phyloP scores from a whole-genome alignment of 1,284 basidiomycete species.

The Ganoderma boninense region DNA sequence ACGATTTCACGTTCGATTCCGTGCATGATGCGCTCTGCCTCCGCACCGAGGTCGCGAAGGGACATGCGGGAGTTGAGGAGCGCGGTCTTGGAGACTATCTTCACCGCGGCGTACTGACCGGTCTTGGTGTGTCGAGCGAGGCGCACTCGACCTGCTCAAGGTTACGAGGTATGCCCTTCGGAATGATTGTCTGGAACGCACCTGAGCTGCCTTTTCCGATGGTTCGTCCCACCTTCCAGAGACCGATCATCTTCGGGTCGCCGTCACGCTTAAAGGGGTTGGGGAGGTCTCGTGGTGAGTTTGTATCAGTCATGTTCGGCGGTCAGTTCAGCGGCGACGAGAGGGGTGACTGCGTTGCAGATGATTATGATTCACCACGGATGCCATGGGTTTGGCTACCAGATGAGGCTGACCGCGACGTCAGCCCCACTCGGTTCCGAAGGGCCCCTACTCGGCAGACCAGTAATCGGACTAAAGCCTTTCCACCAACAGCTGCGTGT shows the following conservation, averaged over 20 bases:
- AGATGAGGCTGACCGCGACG: constrained; percentile 1
- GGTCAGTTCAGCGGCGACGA: constrained; percentile 4
- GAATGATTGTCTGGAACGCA: constrained; percentile 45
- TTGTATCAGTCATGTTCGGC: constrained; percentile 18
- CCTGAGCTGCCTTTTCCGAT: constrained; percentile 94
- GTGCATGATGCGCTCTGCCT: constrained; percentile 73
- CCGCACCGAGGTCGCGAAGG: constrained; percentile 73
- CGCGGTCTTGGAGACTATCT: constrained; percentile 91
- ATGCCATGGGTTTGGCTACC: neutral
- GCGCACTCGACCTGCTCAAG: constrained; percentile 81
- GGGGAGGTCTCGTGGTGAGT: constrained; percentile 18
- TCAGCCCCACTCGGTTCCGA: neutral
- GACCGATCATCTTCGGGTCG: constrained; percentile 85
- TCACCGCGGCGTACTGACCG: constrained; percentile 93
- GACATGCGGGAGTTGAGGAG: constrained; percentile 77
- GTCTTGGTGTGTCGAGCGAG: constrained; percentile 91
- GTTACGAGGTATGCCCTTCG: constrained; percentile 7
- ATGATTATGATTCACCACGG: neutral
- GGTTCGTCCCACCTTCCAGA: constrained; percentile 94
- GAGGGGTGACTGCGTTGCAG: neutral
- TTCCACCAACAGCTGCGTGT: too few relatives aligned
- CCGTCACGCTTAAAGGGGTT: constrained; percentile 44
- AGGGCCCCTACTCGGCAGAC: neutral
- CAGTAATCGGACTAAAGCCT: neutral
- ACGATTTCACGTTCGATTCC: constrained; percentile 97